Percentiles rank a stretch among this genome's conserved stretches.
Conservation (phyloP, 352 stramenopile genomes). For the Thalassiosira ordinaria region DNA sequence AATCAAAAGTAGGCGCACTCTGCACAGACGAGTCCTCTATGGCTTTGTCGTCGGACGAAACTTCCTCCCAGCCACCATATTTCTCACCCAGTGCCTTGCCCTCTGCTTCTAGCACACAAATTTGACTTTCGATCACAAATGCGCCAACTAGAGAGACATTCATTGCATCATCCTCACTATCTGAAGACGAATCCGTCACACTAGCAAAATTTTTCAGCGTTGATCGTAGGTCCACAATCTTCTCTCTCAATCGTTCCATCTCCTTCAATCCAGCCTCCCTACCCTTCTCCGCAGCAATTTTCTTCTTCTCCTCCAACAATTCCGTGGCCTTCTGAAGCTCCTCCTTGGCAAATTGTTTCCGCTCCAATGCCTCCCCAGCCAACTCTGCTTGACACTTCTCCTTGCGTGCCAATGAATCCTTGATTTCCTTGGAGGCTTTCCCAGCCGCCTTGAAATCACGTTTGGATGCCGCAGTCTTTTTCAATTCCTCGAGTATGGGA, state of each 20-base stretch:
- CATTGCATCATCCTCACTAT: conserved; percentile 44
- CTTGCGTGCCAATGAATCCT: conserved; percentile 70
- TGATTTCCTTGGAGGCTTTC: conserved; percentile 84
- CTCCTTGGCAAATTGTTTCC: conserved; percentile 59
- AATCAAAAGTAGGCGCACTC: conserved; percentile 29
- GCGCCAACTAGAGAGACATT: conserved; percentile 71
- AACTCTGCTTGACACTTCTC: conserved; percentile 71
- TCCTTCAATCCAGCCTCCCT: conserved; percentile 60
- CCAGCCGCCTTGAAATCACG: conserved; percentile 83
- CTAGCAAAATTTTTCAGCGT: conserved; percentile 61
- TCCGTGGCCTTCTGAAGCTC: conserved; percentile 53
- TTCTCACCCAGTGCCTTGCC: conserved; percentile 65
- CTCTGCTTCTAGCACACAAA: conserved; percentile 68
- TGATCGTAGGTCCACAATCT: conserved; percentile 61
- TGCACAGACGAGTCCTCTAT: conserved; percentile 26
- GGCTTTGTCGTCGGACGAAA: conserved; percentile 11
- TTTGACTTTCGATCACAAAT: conserved; percentile 77
- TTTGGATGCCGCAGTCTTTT: conserved; percentile 72
- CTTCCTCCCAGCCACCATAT: conserved; percentile 65
- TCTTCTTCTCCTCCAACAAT: conserved; percentile 66
- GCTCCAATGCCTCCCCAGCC: conserved; percentile 55
- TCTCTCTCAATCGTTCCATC: conserved; percentile 67
- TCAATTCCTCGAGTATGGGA: conserved; percentile 77
- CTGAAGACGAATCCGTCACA: too few relatives aligned
- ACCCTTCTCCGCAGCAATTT: conserved; percentile 61